Evolutionary conservation across 2,329 filamentous ascomycete species (phyloP).

Genomic region (Lasiodiplodia sp.): DNA sequence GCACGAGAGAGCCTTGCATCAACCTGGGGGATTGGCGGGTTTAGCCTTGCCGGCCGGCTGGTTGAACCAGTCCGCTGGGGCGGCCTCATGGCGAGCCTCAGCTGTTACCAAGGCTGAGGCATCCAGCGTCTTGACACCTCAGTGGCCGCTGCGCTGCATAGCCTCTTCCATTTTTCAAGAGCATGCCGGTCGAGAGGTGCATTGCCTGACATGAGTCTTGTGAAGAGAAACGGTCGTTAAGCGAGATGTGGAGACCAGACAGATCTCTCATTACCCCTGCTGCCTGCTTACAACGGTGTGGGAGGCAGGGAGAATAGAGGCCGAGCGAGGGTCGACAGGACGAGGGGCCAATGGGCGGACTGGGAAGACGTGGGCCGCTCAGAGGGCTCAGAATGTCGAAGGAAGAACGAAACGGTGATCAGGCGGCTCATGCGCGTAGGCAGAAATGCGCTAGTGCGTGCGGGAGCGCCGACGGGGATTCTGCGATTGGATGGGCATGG

Average conservation of each 20-base stretch:
- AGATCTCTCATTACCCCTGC: background rate
- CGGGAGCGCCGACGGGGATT: background rate
- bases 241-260: background rate
- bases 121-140: background rate
- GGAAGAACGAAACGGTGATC: conserved; percentile 1
- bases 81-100: conserved; percentile 13
- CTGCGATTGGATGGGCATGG: background rate
- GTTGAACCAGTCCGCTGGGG: background rate
- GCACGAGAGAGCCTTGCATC: background rate
- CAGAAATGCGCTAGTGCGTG: conserved; percentile 23
- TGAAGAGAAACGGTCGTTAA: background rate
- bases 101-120: background rate
- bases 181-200: background rate
- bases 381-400: background rate
- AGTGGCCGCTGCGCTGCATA: background rate
- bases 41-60: background rate
- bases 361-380: background rate
- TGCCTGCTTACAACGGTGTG: conserved; percentile 2
- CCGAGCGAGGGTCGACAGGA: conserved; percentile 3
- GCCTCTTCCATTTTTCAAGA: background rate
- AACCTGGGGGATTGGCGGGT: background rate
- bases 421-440: conserved; percentile 10
- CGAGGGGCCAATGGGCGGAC: background rate
- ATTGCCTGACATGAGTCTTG: background rate
- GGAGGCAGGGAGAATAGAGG: background rate